Percentiles rank a stretch among this genome's conserved stretches.
These are phyloP conservation scores for Teratosphaeria pseudoeucalypti DNA, from an alignment of 2,329 filamentous ascomycete genomes.

Conservation along the genomic window DNA sequence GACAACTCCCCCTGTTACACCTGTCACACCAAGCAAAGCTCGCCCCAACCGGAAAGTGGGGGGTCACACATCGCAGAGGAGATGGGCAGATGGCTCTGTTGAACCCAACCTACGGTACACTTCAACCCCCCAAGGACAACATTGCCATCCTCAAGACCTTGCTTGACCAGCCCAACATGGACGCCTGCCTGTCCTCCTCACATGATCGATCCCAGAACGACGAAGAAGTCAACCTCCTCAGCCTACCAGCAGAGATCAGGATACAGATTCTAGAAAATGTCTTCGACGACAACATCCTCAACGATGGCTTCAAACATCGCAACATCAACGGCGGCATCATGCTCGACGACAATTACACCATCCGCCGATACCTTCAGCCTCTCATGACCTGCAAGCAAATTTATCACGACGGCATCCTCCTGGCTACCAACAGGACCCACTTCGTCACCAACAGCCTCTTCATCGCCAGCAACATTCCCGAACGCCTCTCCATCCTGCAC, in stretches of 20 bases:
- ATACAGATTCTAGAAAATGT: constrained; percentile 25
- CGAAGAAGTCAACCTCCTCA: constrained; percentile 10
- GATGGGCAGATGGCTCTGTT: no score
- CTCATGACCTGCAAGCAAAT: constrained; percentile 31
- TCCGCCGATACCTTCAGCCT: constrained; percentile 19
- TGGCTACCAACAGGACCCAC: constrained; percentile 26
- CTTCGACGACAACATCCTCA: constrained; percentile 10
- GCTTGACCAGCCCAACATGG: background rate
- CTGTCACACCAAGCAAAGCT: no score
- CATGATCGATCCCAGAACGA: background rate
- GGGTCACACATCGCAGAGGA: no score
- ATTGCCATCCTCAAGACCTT: background rate
- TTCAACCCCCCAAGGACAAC: no score
- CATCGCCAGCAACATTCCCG: constrained; percentile 15
- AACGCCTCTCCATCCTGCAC: constrained; percentile 16
- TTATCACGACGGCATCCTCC: constrained; percentile 24
- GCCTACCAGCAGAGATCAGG: constrained; percentile 28
- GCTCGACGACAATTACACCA: constrained; percentile 20
- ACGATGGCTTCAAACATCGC: constrained; percentile 6
- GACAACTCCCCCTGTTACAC: no score
- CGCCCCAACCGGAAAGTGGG: no score
- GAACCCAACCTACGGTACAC: no score
- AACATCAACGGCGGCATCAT: constrained; percentile 12
- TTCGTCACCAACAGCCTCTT: constrained; percentile 29
- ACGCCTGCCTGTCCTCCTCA: background rate